phyloP scores from a whole-genome alignment of 345 rosid species.

The Melastoma malabathricum region DNA sequence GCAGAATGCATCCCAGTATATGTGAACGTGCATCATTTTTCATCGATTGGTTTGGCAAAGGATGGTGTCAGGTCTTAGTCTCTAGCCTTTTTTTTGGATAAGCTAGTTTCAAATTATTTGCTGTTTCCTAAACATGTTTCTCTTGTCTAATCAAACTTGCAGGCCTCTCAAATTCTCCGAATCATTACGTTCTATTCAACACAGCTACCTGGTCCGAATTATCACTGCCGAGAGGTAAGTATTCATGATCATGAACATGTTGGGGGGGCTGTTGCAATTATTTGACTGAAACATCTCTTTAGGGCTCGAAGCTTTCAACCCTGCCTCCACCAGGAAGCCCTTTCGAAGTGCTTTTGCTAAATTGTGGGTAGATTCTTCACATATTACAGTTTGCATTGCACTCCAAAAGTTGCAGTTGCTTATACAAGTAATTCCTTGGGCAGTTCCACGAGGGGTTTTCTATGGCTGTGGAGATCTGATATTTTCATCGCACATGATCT shows the following conservation, averaged over 20 bases:
- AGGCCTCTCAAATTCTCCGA: constrained; percentile 65
- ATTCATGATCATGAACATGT: neutral
- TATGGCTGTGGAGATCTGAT: constrained; percentile 88
- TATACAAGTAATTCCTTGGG: constrained; percentile 12
- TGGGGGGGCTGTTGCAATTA: too few relatives aligned
- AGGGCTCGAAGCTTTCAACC: constrained; percentile 69
- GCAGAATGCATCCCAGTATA: too few relatives aligned
- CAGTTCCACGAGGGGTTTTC: constrained; percentile 63
- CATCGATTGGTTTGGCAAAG: neutral
- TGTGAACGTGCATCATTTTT: too few relatives aligned
- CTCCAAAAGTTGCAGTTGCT: constrained; percentile 1
- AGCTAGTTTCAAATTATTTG: neutral
- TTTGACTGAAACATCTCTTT: neutral
- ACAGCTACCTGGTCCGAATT: constrained; percentile 81
- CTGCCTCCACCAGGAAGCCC: constrained; percentile 50
- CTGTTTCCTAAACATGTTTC: neutral
- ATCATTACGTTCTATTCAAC: constrained; percentile 67
- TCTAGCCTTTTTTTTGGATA: too few relatives aligned
- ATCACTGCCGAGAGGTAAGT: constrained; percentile 73
- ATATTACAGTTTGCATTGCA: neutral
- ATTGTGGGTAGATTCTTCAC: constrained; percentile 34
- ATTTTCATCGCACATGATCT: constrained; percentile 84
- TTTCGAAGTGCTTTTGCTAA: constrained; percentile 45
- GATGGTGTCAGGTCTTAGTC: neutral
- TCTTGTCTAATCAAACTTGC: constrained; percentile 6